Evolutionary conservation across 148 eudicot species (phyloP).

Genomic region (Mesembryanthemum crystallinum): DNA sequence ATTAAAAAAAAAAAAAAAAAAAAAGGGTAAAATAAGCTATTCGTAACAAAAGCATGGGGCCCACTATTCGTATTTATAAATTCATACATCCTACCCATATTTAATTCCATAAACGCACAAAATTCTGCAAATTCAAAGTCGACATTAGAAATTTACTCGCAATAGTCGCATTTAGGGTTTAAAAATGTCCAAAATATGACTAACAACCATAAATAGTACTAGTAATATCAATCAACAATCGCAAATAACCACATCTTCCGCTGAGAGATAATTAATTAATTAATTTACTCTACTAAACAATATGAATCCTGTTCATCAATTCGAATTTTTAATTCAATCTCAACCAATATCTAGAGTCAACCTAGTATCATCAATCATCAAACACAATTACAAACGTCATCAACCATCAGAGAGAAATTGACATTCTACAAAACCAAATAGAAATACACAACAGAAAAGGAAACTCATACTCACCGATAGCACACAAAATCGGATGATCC

Average conservation of each 20-base stretch:
- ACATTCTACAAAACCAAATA: background rate
- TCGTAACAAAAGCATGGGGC: too few relatives aligned
- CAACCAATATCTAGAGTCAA: too few relatives aligned
- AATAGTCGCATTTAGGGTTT: too few relatives aligned
- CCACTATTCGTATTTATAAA: background rate
- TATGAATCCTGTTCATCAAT: background rate
- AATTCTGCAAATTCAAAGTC: background rate
- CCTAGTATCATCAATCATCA: background rate
- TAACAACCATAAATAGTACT: too few relatives aligned
- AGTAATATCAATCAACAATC: background rate
- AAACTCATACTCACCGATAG: background rate
- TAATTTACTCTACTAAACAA: background rate
- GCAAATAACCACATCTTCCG: too few relatives aligned
- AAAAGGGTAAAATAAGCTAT: too few relatives aligned
- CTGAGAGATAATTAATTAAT: too few relatives aligned
- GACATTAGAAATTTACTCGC: background rate
- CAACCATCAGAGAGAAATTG: background rate
- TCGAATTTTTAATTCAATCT: background rate
- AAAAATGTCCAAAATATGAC: too few relatives aligned
- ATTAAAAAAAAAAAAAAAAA: too few relatives aligned
- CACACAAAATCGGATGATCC: background rate
- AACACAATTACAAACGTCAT: conserved; percentile 1
- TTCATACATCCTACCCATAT: background rate
- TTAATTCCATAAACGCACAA: background rate
- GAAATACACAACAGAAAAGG: background rate